These are phyloP conservation scores for Dichomitus squalens DNA, from an alignment of 1,284 basidiomycete genomes.

Conservation along the genomic window DNA sequence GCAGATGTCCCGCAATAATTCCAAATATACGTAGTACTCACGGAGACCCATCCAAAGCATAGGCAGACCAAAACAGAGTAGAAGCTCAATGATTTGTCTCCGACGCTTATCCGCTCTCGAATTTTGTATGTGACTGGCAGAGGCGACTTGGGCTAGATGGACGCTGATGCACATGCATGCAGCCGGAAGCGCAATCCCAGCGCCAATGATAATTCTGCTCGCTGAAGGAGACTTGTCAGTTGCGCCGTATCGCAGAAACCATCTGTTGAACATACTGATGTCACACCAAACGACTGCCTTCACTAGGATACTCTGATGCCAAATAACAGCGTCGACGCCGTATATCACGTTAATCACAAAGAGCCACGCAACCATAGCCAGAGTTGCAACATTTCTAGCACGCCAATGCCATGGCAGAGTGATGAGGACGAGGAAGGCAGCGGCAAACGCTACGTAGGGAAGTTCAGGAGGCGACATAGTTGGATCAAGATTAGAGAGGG, in stretches of 20 bases:
- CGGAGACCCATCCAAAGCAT: conserved; percentile 50
- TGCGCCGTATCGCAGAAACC: too few species aligned
- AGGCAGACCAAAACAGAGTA: conserved; percentile 51
- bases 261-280: conserved; percentile 29
- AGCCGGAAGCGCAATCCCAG: conserved; percentile 52
- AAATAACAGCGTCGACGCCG: conserved; percentile 42
- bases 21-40: conserved; percentile 34
- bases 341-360: conserved; percentile 39
- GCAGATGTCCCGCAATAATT: background rate
- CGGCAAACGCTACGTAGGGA: conserved; percentile 34
- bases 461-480: background rate
- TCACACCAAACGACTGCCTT: conserved; percentile 46
- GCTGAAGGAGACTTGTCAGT: conserved; percentile 29
- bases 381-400: conserved; percentile 43
- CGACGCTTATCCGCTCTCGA: conserved; percentile 37
- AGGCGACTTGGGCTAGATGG: conserved; percentile 47
- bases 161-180: conserved; percentile 48
- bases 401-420: conserved; percentile 34
- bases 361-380: conserved; percentile 44
- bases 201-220: conserved; percentile 41
- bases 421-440: conserved; percentile 28
- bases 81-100: conserved; percentile 44
- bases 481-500: too few species aligned
- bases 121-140: conserved; percentile 35
- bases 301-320: conserved; percentile 37